phyloP scores from a whole-genome alignment of 2,329 filamentous ascomycete species.

The Clarireedia monteithiana region DNA sequence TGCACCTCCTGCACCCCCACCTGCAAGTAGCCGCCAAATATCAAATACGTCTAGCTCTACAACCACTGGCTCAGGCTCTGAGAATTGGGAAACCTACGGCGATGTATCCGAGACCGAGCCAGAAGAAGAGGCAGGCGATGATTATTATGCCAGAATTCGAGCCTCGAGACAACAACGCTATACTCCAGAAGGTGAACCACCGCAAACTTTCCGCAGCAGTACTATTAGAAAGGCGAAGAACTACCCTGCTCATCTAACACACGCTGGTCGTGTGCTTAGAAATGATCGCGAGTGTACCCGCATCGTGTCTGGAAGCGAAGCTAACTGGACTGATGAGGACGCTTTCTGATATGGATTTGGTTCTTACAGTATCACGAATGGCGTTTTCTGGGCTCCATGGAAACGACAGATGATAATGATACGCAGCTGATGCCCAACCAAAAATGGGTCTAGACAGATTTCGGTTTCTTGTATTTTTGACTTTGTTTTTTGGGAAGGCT shows the following conservation, averaged over 20 bases:
- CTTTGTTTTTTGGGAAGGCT: background rate
- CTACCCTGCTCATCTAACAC: constrained; percentile 39
- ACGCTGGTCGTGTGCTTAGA: constrained; percentile 39
- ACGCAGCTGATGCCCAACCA: background rate
- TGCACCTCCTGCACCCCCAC: constrained; percentile 22
- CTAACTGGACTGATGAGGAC: constrained; percentile 57
- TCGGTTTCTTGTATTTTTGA: background rate
- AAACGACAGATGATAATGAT: too few relatives aligned
- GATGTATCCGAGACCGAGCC: constrained; percentile 74
- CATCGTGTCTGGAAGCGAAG: constrained; percentile 54
- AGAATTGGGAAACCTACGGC: constrained; percentile 98
- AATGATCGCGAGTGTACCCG: constrained; percentile 53
- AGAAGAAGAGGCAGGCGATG: constrained; percentile 69
- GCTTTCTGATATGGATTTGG: constrained; percentile 35
- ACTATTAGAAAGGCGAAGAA: constrained; percentile 48
- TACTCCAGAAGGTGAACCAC: constrained; percentile 36
- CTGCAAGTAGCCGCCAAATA: constrained; percentile 50
- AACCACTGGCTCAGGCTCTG: constrained; percentile 72
- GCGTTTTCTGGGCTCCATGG: background rate
- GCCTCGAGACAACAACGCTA: constrained; percentile 61
- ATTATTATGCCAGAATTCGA: constrained; percentile 78
- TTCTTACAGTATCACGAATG: background rate
- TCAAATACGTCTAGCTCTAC: constrained; percentile 58
- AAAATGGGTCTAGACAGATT: background rate
- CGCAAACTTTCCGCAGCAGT: constrained; percentile 28